Conservation (phyloP, 2,329 filamentous ascomycete species). For the Talaromyces sp. region DNA sequence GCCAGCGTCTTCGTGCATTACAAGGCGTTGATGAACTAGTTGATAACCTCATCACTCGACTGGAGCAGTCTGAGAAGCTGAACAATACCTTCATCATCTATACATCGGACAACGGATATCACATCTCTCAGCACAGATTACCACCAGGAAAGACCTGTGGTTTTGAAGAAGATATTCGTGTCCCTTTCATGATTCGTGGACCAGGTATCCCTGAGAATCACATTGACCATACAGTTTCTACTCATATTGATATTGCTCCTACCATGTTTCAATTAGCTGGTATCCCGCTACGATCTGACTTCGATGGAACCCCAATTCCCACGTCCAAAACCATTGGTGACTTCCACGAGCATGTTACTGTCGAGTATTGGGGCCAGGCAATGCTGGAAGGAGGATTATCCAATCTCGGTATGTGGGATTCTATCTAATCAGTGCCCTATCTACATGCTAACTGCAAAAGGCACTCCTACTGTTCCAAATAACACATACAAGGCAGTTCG, state of each 20-base stretch:
- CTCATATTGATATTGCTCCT: conserved; percentile 67
- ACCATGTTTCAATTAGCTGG: conserved; percentile 56
- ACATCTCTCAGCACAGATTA: conserved; percentile 62
- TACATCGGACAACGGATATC: conserved; percentile 63
- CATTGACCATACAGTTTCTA: conserved; percentile 54
- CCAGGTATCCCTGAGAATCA: conserved; percentile 55
- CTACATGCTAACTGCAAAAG: too few relatives aligned
- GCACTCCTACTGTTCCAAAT: conserved; percentile 27
- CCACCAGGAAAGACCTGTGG: conserved; percentile 61
- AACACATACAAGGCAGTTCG: conserved; percentile 47
- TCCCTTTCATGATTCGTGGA: conserved; percentile 63
- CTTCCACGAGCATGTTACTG: conserved; percentile 59
- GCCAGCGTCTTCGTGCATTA: conserved; percentile 52
- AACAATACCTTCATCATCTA: conserved; percentile 64
- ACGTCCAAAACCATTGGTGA: conserved; percentile 26
- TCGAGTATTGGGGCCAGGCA: conserved; percentile 59
- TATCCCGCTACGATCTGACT: conserved; percentile 49
- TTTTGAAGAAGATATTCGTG: conserved; percentile 63
- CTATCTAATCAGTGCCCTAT: too few relatives aligned
- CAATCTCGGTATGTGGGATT: too few relatives aligned
- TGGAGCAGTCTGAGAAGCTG: conserved; percentile 47
- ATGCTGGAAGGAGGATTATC: conserved; percentile 31
- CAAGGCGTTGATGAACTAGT: conserved; percentile 61
- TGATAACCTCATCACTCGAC: conserved; percentile 44
- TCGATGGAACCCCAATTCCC: conserved; percentile 61